Evolutionary conservation across 768 basidiomycete species (phyloP).

Genomic region (Trametes cubensis): DNA sequence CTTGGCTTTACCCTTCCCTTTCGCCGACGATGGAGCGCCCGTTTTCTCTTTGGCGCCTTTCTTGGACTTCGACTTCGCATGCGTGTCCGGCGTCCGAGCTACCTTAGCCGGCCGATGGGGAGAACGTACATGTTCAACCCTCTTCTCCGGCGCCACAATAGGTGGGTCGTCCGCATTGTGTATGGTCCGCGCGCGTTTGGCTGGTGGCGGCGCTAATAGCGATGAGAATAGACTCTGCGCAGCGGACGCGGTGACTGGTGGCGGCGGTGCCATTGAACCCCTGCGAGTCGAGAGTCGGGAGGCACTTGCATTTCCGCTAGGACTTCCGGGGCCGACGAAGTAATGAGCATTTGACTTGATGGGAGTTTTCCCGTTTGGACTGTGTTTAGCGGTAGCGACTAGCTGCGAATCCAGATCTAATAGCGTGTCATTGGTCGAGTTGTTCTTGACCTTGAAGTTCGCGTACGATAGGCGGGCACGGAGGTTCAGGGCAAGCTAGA

Average conservation of each 20-base stretch:
- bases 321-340: conserved; percentile 55
- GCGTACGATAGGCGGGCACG: conserved; percentile 83
- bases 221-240: conserved; percentile 70
- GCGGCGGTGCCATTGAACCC: conserved; percentile 35
- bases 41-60: conserved; percentile 29
- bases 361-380: conserved; percentile 28
- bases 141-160: conserved; percentile 50
- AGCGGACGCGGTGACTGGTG: conserved; percentile 41
- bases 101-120: conserved; percentile 27
- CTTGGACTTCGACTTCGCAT: conserved; percentile 27
- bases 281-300: conserved; percentile 26
- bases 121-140: conserved; percentile 26
- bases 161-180: conserved; percentile 75
- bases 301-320: conserved; percentile 47
- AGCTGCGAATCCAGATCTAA: conserved; percentile 70
- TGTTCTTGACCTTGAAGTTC: conserved; percentile 80
- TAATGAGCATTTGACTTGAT: conserved; percentile 40
- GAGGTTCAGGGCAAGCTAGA: conserved; percentile 78
- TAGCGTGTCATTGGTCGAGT: conserved; percentile 64
- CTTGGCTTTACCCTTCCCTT: conserved; percentile 24
- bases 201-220: conserved; percentile 74
- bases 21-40: conserved; percentile 14
- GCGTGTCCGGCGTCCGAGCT: conserved; percentile 25
- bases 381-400: conserved; percentile 43
- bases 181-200: conserved; percentile 78